A percentile compares a stretch with the other conserved stretches of the same genome.
Evolutionary conservation across 1,139 yeast species (phyloP).

Genomic region (Suhomyces bribrorum): DNA sequence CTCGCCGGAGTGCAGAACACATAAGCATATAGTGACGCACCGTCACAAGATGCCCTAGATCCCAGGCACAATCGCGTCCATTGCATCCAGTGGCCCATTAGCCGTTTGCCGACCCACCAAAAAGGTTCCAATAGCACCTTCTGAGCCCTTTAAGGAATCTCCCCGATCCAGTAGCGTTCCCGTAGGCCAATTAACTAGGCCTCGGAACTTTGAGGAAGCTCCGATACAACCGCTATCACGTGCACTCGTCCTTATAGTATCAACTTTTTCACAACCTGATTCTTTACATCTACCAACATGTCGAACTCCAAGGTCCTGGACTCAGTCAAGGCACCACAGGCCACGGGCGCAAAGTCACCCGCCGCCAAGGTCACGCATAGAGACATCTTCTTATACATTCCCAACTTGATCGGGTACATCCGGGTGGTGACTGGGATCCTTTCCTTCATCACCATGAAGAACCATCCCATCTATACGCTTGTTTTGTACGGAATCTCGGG

Average conservation of each 20-base stretch:
- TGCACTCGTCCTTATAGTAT: conserved; percentile 2
- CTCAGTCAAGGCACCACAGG: neutral
- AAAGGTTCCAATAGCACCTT: neutral
- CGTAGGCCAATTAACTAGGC: too few species aligned
- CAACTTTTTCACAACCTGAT: conserved; percentile 7
- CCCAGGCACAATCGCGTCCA: too few species aligned
- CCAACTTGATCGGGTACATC: conserved; percentile 87
- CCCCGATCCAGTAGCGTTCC: too few species aligned
- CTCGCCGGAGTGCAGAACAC: too few species aligned
- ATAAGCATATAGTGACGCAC: too few species aligned
- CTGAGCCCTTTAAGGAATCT: neutral
- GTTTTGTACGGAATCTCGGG: conserved; percentile 84
- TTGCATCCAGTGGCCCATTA: too few species aligned
- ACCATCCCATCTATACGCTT: conserved; percentile 78
- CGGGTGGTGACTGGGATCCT: conserved; percentile 79
- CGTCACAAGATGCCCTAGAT: too few species aligned
- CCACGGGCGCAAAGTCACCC: neutral
- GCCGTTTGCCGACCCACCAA: too few species aligned
- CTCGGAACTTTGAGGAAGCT: too few species aligned
- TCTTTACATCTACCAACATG: conserved; percentile 5
- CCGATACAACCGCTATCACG: conserved; percentile 6
- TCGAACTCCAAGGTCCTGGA: conserved; percentile 3
- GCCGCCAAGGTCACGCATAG: conserved; percentile 31
- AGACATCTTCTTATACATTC: conserved; percentile 75
- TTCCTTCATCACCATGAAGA: conserved; percentile 78